Base-by-base conservation (phyloP, 2,329 filamentous ascomycete genomes). In the Fusarium beomiforme region DNA sequence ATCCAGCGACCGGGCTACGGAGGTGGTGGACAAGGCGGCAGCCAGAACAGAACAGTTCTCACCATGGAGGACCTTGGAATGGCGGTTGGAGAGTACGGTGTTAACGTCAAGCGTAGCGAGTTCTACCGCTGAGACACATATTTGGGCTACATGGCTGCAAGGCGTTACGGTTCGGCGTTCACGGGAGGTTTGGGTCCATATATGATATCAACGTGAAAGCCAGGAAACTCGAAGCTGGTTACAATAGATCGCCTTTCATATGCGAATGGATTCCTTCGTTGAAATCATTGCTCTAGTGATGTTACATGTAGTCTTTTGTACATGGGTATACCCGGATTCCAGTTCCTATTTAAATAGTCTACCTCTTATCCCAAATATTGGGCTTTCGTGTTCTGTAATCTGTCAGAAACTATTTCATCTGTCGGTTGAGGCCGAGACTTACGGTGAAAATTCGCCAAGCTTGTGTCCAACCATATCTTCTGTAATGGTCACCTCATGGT, bases 51-150 rank as follows among this genome's bases (percentile, higher is more conserved):
- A 70, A 98, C 96, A 21, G 95, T 99, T 59, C 86, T 99, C 69
- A 98, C 96, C 2, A 98, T 99, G 96, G 96, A 99, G 83, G 96
- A 99, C 81, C 82, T 99, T 76, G 96, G 96, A 19, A 98, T 98
- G 94, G 96, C 96, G 2, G 95, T 98, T 33, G 93, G 93, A 34
- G 96, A 99, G 85, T 99, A 98, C 79, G 96, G 96, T 2, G 94
- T 99, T 56, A 99, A 97, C 79, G 93, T 98, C 57, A 98, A 97
- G 89, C 88, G 96, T 71, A 95, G 95, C 78, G 96, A 99, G 84
- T 99, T 98, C 79, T 99, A 99, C 81, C 88, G 95, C 76, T 98
- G 75, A 77, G 23, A 16, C 21, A 23, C n/a, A 24, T 42, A 62
- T 53, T 49, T 50, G 39, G 33, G 53, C 46, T 66, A 67, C 44